Evolutionary conservation across 2,329 filamentous ascomycete genomes (phyloP), one percentile per base, ranked within the genome.

Genomic region (Claviceps lovelessii): DNA sequence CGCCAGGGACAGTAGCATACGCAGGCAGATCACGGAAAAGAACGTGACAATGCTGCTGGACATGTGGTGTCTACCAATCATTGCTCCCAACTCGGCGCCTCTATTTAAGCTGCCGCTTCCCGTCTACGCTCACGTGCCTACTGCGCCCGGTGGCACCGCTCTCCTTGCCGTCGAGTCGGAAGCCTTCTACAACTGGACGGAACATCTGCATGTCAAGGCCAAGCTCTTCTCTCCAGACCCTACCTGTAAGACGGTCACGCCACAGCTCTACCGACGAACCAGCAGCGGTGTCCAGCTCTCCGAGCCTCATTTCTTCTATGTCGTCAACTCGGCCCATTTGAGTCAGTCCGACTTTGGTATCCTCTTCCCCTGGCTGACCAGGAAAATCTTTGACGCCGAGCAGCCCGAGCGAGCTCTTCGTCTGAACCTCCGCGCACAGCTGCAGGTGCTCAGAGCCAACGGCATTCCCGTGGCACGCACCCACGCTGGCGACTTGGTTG

Each of bases 271-370:
- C 58, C 67, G 75, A 55, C 68, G 72, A 3, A 69, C 68, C 4
- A 70, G 71, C 54, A 70, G 71, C 54, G 74, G 73, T 9, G 65
- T 71, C 33, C 67, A 64, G 54, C 67, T 78, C 15, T 61, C 70
- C 0, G 72, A 76, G 55, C 83, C 88, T 5, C 78, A 84, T 60
- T 80, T 91, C 63, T 94, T 87, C 71, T 91, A 88, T 66, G 83
- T 88, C 3, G 66, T 76, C 15, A 73, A 78, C 48, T 86, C 84
- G n/a, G 87, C 88, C 0, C 89, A 95, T 65, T 76, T 94, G 31
- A 88, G 79, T 56, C 89, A 94, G 68, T 86, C 82, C 23, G 89
- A 95, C 64, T 94, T 93, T 61, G 89, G 86, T 41, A 72, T 93
- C 29, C 70, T 95, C 28, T 94, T 94, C 64, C 88, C 88, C 0